These are phyloP conservation scores for cucumber (Cucumis sativus) DNA, from an alignment of 306 rosid genomes.

Conservation along the genomic window Cucumber_9930_V3 NC_026661.2:18483001-18483500, in stretches of 20 bases:
- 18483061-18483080: neutral
- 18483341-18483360: constrained; percentile 82
- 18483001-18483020: neutral
- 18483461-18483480: constrained; percentile 91
- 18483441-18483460: constrained; percentile 96
- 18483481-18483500: constrained; percentile 76
- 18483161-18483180: neutral
- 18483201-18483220: neutral
- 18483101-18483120: constrained; percentile 69
- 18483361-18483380: constrained; percentile 98
- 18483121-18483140: constrained; percentile 71
- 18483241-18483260: neutral
- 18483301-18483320: constrained; percentile 87
- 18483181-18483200: neutral
- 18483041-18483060: neutral
- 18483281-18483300: constrained; percentile 99
- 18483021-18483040: neutral
- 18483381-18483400: constrained; percentile 82
- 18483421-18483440: constrained; percentile 76
- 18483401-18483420: constrained; percentile 80
- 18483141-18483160: constrained; percentile 43
- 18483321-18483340: constrained; percentile 84
- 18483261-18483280: constrained; percentile 87
- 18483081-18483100: constrained; percentile 89
- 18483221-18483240: neutral